A percentile compares a stretch with the other conserved stretches of the same genome.
These are phyloP conservation scores for Cyberlindnera saturnus DNA, from an alignment of 805 yeast genomes.

Conservation along the genomic window DNA sequence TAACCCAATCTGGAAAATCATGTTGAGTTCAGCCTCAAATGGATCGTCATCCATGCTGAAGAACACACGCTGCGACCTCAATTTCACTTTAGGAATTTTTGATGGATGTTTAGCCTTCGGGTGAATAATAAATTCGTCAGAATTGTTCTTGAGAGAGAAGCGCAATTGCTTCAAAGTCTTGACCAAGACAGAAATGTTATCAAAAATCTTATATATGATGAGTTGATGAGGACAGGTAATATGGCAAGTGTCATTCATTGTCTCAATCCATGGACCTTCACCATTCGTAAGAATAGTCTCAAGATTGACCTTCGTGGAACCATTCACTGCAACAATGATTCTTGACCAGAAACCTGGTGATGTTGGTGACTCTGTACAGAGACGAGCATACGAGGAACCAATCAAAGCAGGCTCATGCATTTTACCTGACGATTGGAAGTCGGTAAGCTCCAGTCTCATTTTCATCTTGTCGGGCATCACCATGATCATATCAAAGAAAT, in stretches of 20 bases:
- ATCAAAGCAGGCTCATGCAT: slow-evolving; percentile 20
- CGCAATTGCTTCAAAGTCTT: slow-evolving; percentile 62
- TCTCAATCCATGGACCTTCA: slow-evolving; percentile 29
- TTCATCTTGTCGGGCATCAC: slow-evolving; percentile 44
- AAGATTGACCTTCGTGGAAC: slow-evolving; percentile 20
- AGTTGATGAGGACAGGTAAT: slow-evolving; percentile 67
- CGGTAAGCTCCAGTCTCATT: slow-evolving; percentile 39
- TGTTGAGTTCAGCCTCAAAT: slow-evolving; percentile 68
- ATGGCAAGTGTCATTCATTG: slow-evolving; percentile 38
- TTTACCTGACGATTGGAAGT: slow-evolving; percentile 17
- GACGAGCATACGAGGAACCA: slow-evolving; percentile 31
- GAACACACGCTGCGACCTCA: slow-evolving; percentile 51
- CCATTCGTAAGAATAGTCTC: slow-evolving; percentile 27
- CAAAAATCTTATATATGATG: slow-evolving; percentile 72
- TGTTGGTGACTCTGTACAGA: slow-evolving; percentile 49
- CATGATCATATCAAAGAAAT: slow-evolving; percentile 22
- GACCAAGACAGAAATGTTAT: slow-evolving; percentile 59
- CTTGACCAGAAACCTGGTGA: slow-evolving; percentile 43
- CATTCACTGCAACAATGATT: slow-evolving; percentile 35
- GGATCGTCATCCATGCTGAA: slow-evolving; percentile 83
- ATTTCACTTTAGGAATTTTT: slow-evolving; percentile 48
- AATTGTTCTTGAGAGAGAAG: slow-evolving; percentile 40
- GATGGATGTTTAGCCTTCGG: slow-evolving; percentile 37
- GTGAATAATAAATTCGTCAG: slow-evolving; percentile 30
- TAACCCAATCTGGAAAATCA: slow-evolving; percentile 59